Evolutionary conservation across 345 rosid genomes (phyloP).

Genomic region (Corchorus capsularis): DNA sequence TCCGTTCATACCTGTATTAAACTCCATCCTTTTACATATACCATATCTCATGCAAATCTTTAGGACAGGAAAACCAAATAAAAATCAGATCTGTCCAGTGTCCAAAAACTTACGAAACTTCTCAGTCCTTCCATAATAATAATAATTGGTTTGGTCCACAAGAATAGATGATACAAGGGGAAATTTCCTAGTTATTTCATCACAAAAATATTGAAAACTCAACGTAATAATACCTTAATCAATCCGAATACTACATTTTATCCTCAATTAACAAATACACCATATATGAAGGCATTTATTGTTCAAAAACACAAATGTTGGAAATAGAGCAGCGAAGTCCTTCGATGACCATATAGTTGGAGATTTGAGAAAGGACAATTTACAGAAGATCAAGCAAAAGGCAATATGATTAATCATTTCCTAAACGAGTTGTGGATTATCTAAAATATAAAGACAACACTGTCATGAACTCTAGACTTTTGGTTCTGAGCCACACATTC

Average conservation of each 20-base stretch:
- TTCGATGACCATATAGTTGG: constrained; percentile 17
- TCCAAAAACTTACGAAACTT: too few relatives aligned
- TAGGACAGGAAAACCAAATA: not conserved
- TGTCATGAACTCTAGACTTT: constrained; percentile 97
- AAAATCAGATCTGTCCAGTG: not conserved
- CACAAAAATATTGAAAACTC: not conserved
- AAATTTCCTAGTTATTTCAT: not conserved
- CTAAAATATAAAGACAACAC: constrained; percentile 92
- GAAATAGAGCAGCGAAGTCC: constrained; percentile 17
- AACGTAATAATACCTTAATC: not conserved
- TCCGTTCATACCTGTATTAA: too few relatives aligned
- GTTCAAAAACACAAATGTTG: constrained; percentile 14
- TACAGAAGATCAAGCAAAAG: constrained; percentile 20
- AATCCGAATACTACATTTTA: constrained; percentile 14
- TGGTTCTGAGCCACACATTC: constrained; percentile 99
- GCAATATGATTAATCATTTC: not conserved
- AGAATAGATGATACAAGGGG: too few relatives aligned
- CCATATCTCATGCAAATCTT: too few relatives aligned
- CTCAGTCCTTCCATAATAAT: too few relatives aligned
- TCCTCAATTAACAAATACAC: constrained; percentile 4
- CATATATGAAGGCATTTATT: constrained; percentile 12
- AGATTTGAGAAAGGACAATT: not conserved
- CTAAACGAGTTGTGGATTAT: not conserved
- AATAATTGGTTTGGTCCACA: too few relatives aligned
- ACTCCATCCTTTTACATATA: too few relatives aligned